Evolutionary conservation across 805 yeast species (phyloP).

Genomic region (Tetrapisispora iriomotensis): DNA sequence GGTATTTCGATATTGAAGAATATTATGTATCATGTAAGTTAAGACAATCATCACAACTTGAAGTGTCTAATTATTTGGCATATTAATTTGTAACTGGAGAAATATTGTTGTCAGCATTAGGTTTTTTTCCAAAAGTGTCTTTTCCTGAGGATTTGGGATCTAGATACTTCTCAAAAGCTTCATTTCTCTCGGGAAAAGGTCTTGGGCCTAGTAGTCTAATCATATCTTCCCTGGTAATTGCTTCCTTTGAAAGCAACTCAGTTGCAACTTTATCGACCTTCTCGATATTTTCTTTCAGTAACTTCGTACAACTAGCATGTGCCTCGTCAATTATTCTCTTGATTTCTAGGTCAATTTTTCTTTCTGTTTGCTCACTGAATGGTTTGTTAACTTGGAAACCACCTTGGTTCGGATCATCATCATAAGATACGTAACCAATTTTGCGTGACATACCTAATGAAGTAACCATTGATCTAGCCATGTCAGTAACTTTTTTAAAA

Average conservation of each 20-base stretch:
- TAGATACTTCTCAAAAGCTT: constrained; percentile 83
- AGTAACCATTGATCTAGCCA: constrained; percentile 90
- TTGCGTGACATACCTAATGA: constrained; percentile 83
- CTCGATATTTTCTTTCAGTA: constrained; percentile 57
- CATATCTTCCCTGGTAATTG: constrained; percentile 90
- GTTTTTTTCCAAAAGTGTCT: not conserved
- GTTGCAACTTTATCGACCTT: constrained; percentile 84
- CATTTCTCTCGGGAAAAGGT: constrained; percentile 83
- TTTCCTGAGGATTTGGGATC: constrained; percentile 28
- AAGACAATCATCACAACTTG: too few relatives aligned
- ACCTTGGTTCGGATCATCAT: constrained; percentile 33
- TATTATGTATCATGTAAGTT: not conserved
- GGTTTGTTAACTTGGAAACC: constrained; percentile 53
- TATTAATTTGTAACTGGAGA: constrained; percentile 10
- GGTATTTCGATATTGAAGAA: not conserved
- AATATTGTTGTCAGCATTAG: not conserved
- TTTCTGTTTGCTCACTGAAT: constrained; percentile 80
- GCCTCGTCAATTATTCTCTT: constrained; percentile 68
- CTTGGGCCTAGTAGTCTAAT: constrained; percentile 81
- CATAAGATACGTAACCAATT: constrained; percentile 71
- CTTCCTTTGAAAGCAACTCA: constrained; percentile 77
- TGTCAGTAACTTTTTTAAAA: constrained; percentile 87
- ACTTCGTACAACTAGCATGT: constrained; percentile 56
- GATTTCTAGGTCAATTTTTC: constrained; percentile 73
- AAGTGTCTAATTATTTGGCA: too few relatives aligned